Base-by-base conservation (phyloP, 306 rosid species). In the Vicia villosa region DNA sequence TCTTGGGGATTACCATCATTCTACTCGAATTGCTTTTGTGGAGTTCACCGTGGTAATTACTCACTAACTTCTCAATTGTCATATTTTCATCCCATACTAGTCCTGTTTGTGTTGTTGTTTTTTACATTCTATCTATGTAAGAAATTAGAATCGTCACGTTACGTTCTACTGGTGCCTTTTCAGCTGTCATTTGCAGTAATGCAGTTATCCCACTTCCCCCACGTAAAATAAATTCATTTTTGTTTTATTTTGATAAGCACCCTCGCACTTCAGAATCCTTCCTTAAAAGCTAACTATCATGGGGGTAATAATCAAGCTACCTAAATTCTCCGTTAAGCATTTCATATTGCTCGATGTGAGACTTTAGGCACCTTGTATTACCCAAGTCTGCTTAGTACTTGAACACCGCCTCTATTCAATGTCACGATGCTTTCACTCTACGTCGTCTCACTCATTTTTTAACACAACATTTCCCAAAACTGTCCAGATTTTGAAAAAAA, bases 21-120 rank as follows among this genome's bases (percentile, higher is more conserved):
- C 97, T 46, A 94, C 99, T 77, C 97, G 96, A 40, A 94, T 94
- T 77, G 94, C 96, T 21, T 94, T 94, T 84, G 99, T 94, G 30
- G 99, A 94, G 79, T 94, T 94, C 64, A 65, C 81, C 8, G 65
- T 88, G 89, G 99, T 94, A 88, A 76, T 67, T 79, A 69, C 58
- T 77, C 43, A 1, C 9, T 49, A 54, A 52, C 66, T 56, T 69
- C 22, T 61, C 1, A 13, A 47, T 24, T 6, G 59, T 63, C 52
- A 52, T 69, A 28, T 73, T 49, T 61, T 62, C 9, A 45, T 19
- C 52, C n/a, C 13, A 75, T 36, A 68, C 10, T 68, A 21, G 54
- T 63, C 71, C 43, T 34, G 9, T 66, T 52, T 42, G 58, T 38
- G 2, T 43, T 15, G 47, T 34, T 70, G 28, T 32, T 30, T 61